phyloP scores from a whole-genome alignment of 805 yeast species.

The Lipomyces mesembrius region DNA sequence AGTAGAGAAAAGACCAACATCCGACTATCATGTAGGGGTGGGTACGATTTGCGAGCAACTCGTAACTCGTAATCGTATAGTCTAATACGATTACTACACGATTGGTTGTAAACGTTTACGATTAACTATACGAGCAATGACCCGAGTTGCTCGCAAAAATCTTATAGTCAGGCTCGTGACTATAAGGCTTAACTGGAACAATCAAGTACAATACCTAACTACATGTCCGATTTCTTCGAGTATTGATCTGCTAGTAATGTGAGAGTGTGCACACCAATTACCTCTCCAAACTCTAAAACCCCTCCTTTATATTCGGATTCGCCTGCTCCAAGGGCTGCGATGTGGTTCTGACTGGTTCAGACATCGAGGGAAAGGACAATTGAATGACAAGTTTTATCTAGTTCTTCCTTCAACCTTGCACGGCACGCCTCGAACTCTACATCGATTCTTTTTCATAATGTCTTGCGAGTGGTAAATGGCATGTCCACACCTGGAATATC shows the following conservation, averaged over 20 bases:
- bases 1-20: too few species aligned
- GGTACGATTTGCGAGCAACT: slow-evolving; percentile 10
- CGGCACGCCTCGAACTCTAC: neutral
- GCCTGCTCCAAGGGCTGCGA: neutral
- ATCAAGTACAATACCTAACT: slow-evolving; percentile 1
- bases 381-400: neutral
- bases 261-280: neutral
- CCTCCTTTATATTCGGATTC: neutral
- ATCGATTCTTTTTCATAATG: neutral
- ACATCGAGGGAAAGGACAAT: slow-evolving; percentile 4
- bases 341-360: slow-evolving; percentile 7
- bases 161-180: slow-evolving; percentile 8
- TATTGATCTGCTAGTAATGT: slow-evolving; percentile 6
- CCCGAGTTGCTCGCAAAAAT: slow-evolving; percentile 2
- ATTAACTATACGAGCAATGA: slow-evolving; percentile 8
- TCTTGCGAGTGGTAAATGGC: slow-evolving; percentile 5
- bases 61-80: neutral
- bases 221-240: slow-evolving; percentile 5
- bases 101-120: slow-evolving; percentile 3
- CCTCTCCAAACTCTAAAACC: slow-evolving; percentile 3
- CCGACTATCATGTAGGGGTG: too few species aligned
- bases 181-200: neutral
- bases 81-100: slow-evolving; percentile 9
- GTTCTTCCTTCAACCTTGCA: neutral
- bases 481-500: slow-evolving; percentile 6